These are phyloP conservation scores for Aspergillus pseudoviridinutans DNA, from an alignment of 2,329 filamentous ascomycete species.

Conservation along the genomic window DNA sequence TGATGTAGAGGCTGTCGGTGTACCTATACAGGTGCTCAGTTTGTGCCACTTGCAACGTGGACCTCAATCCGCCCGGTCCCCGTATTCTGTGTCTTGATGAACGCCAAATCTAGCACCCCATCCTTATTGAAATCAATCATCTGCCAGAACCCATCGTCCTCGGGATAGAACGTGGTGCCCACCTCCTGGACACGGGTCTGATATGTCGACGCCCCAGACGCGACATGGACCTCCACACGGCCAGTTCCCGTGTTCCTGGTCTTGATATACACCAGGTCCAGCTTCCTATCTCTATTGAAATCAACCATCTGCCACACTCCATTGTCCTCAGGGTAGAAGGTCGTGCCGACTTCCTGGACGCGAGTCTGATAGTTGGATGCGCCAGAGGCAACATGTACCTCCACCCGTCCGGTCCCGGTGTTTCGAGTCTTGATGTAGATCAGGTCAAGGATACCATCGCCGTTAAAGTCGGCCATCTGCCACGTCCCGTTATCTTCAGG, in stretches of 20 bases:
- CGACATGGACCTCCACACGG: slow-evolving; percentile 6
- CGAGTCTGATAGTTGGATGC: slow-evolving; percentile 11
- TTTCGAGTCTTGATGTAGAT: slow-evolving; percentile 13
- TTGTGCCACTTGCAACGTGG: not conserved
- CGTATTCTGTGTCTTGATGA: slow-evolving; percentile 11
- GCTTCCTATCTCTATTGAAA: not conserved
- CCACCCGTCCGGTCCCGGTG: slow-evolving; percentile 10
- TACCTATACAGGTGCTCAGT: not conserved
- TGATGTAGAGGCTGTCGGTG: not conserved
- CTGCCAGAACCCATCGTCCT: slow-evolving; percentile 10
- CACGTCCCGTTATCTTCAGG: slow-evolving; percentile 10
- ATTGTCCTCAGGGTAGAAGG: slow-evolving; percentile 5
- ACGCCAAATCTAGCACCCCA: slow-evolving; percentile 10
- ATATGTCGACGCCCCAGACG: slow-evolving; percentile 5
- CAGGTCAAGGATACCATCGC: slow-evolving; percentile 11
- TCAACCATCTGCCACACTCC: slow-evolving; percentile 1
- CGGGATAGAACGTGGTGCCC: slow-evolving; percentile 53
- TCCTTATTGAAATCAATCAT: slow-evolving; percentile 9
- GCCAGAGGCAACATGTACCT: slow-evolving; percentile 13
- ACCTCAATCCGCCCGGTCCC: slow-evolving; percentile 12
- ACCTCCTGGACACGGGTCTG: slow-evolving; percentile 58
- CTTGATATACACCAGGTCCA: slow-evolving; percentile 7
- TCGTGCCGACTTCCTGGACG: slow-evolving; percentile 9
- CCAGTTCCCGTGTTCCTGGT: slow-evolving; percentile 3
- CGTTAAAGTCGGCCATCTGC: slow-evolving; percentile 12